Conservation (phyloP, 1,284 basidiomycete species). For the Kwoniella shivajii region DNA sequence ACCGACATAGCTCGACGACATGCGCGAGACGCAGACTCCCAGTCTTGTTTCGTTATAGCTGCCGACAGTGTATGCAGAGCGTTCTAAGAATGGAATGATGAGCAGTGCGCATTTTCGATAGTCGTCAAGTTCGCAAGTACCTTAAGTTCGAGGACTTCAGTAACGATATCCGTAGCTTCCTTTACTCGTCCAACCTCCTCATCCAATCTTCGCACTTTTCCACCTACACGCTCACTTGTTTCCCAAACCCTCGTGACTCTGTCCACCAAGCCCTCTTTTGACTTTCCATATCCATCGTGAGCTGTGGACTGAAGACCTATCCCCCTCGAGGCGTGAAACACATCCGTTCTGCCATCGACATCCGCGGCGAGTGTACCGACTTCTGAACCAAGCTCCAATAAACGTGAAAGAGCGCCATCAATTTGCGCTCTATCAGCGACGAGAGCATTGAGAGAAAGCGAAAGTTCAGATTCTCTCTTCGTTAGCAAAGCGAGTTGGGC, state of each 20-base stretch:
- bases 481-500: conserved; percentile 62
- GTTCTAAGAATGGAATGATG: conserved; percentile 58
- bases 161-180: conserved; percentile 79
- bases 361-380: conserved; percentile 67
- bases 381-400: conserved; percentile 66
- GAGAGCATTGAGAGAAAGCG: conserved; percentile 71
- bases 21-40: conserved; percentile 90
- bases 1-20: conserved; percentile 87
- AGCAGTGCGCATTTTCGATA: neutral
- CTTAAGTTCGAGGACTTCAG: conserved; percentile 87
- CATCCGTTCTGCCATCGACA: conserved; percentile 58
- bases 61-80: conserved; percentile 74
- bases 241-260: conserved; percentile 55
- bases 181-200: conserved; percentile 86
- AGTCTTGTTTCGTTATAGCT: conserved; percentile 83
- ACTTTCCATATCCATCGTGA: conserved; percentile 22
- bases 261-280: conserved; percentile 46
- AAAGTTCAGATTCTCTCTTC: conserved; percentile 74
- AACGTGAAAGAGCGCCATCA: conserved; percentile 63
- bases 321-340: conserved; percentile 13
- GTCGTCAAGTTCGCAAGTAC: conserved; percentile 53
- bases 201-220: conserved; percentile 81
- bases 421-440: conserved; percentile 71
- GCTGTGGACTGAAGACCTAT: conserved; percentile 38
- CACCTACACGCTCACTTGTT: conserved; percentile 87